Percentiles rank a stretch among this genome's conserved stretches.
Evolutionary conservation across 2,329 filamentous ascomycete species (phyloP).

Genomic region (Penicillium brevicompactum): DNA sequence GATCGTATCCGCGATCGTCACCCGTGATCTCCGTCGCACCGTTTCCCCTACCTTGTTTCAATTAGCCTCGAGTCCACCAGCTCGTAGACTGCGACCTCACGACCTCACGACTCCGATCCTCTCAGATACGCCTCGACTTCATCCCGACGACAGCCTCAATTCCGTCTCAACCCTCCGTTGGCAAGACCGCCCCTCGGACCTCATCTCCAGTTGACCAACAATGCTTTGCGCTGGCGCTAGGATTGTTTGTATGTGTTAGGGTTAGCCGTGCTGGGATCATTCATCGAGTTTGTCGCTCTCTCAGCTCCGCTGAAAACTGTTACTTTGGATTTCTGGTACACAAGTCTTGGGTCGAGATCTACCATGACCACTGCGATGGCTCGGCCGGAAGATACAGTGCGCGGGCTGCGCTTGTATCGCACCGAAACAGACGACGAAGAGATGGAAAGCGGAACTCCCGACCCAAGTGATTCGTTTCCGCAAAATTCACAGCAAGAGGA

Average conservation of each 20-base stretch:
- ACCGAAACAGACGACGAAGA: constrained; percentile 38
- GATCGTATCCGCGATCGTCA: constrained; percentile 1
- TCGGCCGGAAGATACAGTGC: constrained; percentile 41
- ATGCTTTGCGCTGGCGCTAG: constrained; percentile 16
- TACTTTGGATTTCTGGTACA: constrained; percentile 1
- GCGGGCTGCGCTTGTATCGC: constrained; percentile 35
- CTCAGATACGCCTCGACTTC: not conserved
- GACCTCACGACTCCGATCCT: not conserved
- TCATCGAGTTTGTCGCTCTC: not conserved
- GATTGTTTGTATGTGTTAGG: constrained; percentile 10
- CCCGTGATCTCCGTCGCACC: constrained; percentile 13
- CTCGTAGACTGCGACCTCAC: not conserved
- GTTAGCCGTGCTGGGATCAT: not conserved
- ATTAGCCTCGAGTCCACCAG: constrained; percentile 1
- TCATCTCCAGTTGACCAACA: constrained; percentile 6
- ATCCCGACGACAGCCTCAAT: not conserved
- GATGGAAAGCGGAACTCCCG: constrained; percentile 26
- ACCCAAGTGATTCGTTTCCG: constrained; percentile 30
- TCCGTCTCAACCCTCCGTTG: not conserved
- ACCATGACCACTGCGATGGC: constrained; percentile 39
- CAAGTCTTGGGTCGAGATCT: not conserved
- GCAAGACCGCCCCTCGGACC: constrained; percentile 7
- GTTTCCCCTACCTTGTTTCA: constrained; percentile 3
- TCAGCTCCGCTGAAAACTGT: not conserved
- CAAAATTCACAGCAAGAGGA: constrained; percentile 26